Conservation (phyloP, 2,329 filamentous ascomycete species). For the Fusarium sp. region DNA sequence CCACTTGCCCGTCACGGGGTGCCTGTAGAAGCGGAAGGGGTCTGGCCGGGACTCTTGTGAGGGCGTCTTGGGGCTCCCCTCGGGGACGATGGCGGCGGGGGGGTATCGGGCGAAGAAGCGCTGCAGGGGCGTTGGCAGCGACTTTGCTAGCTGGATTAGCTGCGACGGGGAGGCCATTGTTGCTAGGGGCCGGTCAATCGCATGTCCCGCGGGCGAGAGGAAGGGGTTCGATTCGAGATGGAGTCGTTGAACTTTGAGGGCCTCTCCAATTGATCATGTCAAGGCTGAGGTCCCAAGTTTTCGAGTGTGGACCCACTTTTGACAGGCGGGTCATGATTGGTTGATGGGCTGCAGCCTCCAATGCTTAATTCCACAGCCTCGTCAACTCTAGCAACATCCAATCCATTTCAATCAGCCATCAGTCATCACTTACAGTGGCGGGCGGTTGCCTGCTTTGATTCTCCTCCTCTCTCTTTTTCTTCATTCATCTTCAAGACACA, state of each 20-base stretch:
- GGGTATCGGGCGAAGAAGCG: slow-evolving; percentile 92
- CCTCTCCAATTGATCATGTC: slow-evolving; percentile 4
- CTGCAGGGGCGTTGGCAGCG: slow-evolving; percentile 78
- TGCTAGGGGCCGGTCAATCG: slow-evolving; percentile 35
- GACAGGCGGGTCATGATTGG: slow-evolving; percentile 24
- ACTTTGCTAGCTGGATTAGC: slow-evolving; percentile 68
- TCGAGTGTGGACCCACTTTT: slow-evolving; percentile 12
- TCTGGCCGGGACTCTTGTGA: slow-evolving; percentile 70
- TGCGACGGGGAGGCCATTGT: slow-evolving; percentile 51
- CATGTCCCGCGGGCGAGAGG: slow-evolving; percentile 7
- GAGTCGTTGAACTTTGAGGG: slow-evolving; percentile 16
- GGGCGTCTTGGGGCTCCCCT: slow-evolving; percentile 54
- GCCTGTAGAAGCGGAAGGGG: slow-evolving; percentile 82
- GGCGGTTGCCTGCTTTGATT: not conserved
- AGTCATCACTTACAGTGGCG: slow-evolving; percentile 8
- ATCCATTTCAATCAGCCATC: slow-evolving; percentile 7
- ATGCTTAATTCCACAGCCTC: slow-evolving; percentile 36
- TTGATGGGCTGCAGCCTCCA: not conserved
- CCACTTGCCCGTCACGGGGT: slow-evolving; percentile 81
- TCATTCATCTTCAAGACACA: not conserved
- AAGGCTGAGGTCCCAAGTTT: slow-evolving; percentile 39
- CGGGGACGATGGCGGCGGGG: slow-evolving; percentile 67
- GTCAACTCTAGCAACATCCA: slow-evolving; percentile 19
- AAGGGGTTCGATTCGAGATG: not conserved
- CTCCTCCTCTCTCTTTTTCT: not conserved